A percentile compares a stretch with the other conserved stretches of the same genome.
phyloP scores from a whole-genome alignment of 345 rosid genomes.

The Fremontodendron californicum region DNA sequence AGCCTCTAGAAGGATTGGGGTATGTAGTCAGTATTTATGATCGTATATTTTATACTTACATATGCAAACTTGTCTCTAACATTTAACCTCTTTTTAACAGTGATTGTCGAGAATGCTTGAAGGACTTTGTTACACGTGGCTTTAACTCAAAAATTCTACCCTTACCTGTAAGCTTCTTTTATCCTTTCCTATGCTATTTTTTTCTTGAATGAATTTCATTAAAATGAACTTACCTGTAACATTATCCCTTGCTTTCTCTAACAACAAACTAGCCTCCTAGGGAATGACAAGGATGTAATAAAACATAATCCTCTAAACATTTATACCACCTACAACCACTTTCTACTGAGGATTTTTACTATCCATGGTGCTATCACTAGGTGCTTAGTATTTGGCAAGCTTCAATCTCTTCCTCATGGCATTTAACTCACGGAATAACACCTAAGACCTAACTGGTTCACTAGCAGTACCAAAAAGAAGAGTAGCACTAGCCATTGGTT shows the following conservation, averaged over 20 bases:
- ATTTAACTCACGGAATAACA: background rate
- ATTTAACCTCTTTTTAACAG: too few relatives aligned
- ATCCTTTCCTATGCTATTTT: background rate
- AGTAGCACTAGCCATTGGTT: too few relatives aligned
- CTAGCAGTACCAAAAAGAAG: too few relatives aligned
- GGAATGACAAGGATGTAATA: background rate
- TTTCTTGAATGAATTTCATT: background rate
- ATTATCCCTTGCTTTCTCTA: background rate
- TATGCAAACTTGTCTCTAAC: background rate
- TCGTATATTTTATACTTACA: background rate
- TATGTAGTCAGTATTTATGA: conserved; percentile 15
- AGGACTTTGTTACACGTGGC: too few relatives aligned
- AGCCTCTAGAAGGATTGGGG: conserved; percentile 55
- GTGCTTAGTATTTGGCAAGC: background rate
- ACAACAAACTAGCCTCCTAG: background rate
- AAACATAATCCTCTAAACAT: background rate
- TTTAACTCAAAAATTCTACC: conserved; percentile 55
- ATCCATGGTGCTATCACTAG: background rate
- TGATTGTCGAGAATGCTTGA: too few relatives aligned
- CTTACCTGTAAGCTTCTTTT: conserved; percentile 43
- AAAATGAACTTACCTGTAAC: background rate
- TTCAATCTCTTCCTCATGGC: background rate
- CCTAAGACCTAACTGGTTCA: background rate
- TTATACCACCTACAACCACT: background rate
- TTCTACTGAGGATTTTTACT: background rate